Evolutionary conservation across 1,284 basidiomycete genomes (phyloP).

Genomic region (Abortiporus biennis): DNA sequence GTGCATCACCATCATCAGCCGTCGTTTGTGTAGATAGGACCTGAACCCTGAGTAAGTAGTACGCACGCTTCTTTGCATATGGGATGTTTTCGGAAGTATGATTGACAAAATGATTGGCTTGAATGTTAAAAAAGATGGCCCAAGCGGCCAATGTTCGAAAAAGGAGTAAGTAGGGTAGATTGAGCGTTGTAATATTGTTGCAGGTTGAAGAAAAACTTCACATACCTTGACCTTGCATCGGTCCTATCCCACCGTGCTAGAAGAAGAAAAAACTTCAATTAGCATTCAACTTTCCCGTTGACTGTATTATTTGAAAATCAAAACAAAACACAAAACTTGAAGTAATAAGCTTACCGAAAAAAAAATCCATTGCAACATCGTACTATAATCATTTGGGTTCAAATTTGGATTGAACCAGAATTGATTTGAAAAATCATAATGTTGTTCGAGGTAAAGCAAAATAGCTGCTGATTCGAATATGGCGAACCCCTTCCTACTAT

Average conservation of each 20-base stretch:
- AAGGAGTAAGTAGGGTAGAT: neutral
- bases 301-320: neutral
- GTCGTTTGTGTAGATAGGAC: neutral
- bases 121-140: too few species aligned
- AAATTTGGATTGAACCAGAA: conserved; percentile 37
- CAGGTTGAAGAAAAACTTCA: neutral
- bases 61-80: conserved; percentile 51
- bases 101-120: conserved; percentile 47
- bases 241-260: conserved; percentile 61
- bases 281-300: neutral
- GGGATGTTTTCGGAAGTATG: conserved; percentile 56
- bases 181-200: neutral
- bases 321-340: conserved; percentile 2
- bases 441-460: conserved; percentile 45
- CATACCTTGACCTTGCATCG: conserved; percentile 63
- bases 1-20: neutral
- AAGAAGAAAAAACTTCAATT: neutral
- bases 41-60: too few species aligned
- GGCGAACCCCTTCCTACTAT: conserved; percentile 29
- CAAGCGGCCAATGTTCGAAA: neutral
- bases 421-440: conserved; percentile 38
- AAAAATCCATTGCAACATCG: conserved; percentile 75
- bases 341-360: conserved; percentile 45
- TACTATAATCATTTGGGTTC: conserved; percentile 35
- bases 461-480: conserved; percentile 53